Percentiles rank a stretch among this genome's conserved stretches.
Evolutionary conservation across 495 filamentous ascomycete genomes (phyloP).

Genomic region (Staphylotrichum longicolle): DNA sequence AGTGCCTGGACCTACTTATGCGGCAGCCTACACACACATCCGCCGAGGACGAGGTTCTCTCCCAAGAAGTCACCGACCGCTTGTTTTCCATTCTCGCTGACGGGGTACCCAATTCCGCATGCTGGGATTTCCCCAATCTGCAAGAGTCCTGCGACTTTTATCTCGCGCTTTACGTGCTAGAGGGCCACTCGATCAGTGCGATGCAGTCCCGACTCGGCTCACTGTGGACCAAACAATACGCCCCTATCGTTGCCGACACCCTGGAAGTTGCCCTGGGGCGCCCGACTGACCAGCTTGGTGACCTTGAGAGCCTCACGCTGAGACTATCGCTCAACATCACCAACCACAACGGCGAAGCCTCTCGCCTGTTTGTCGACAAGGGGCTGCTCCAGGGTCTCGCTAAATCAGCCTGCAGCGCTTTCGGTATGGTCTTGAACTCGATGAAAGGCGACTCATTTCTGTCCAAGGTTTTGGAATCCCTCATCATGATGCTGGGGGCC

Average conservation of each 20-base stretch:
- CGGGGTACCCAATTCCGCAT: conserved; percentile 31
- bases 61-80: conserved; percentile 47
- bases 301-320: conserved; percentile 49
- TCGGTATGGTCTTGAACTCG: conserved; percentile 45
- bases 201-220: conserved; percentile 36
- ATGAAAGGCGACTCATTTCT: conserved; percentile 39
- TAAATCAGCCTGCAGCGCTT: conserved; percentile 37
- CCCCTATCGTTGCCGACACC: conserved; percentile 41
- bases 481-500: conserved; percentile 77
- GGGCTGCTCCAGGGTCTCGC: conserved; percentile 58
- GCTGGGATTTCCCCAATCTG: conserved; percentile 37
- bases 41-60: conserved; percentile 50
- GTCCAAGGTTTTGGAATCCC: conserved; percentile 56
- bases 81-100: conserved; percentile 51
- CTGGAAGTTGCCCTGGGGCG: conserved; percentile 36
- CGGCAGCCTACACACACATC: conserved; percentile 51
- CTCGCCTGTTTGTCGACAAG: conserved; percentile 60
- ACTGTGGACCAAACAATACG: conserved; percentile 41
- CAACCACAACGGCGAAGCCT: conserved; percentile 71
- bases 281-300: conserved; percentile 33
- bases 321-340: conserved; percentile 83
- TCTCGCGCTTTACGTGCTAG: conserved; percentile 41
- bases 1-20: conserved; percentile 61
- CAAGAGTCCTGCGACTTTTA: conserved; percentile 40
- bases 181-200: conserved; percentile 44